Conservation (phyloP, 2,329 filamentous ascomycete genomes). For the Botrytis galanthina region DNA sequence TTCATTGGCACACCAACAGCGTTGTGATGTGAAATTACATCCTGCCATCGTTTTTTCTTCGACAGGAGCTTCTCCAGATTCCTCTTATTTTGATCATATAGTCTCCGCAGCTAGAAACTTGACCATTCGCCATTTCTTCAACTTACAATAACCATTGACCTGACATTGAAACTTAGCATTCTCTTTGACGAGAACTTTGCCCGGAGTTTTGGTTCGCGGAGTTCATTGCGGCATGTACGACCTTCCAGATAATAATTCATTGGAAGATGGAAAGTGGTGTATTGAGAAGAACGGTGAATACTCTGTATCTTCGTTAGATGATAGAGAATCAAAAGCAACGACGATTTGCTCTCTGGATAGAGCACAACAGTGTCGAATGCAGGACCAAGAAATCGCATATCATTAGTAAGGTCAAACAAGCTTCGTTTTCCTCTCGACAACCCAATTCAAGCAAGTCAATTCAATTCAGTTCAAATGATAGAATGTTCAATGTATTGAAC, state of each 20-base stretch:
- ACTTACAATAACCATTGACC: no score
- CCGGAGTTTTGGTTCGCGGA: not conserved
- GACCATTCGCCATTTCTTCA: no score
- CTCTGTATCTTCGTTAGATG: not conserved
- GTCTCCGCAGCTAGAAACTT: not conserved
- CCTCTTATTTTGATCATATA: not conserved
- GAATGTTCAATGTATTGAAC: not conserved
- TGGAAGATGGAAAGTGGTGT: not conserved
- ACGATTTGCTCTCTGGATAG: not conserved
- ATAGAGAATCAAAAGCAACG: no score
- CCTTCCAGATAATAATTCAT: rapidly evolving
- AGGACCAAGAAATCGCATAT: not conserved
- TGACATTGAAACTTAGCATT: no score
- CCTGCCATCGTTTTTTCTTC: not conserved
- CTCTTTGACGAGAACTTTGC: no score
- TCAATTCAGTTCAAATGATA: not conserved
- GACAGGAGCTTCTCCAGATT: not conserved
- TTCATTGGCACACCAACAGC: not conserved
- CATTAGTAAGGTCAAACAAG: not conserved
- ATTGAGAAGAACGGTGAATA: not conserved
- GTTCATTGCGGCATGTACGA: not conserved
- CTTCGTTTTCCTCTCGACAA: not conserved
- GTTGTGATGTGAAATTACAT: not conserved
- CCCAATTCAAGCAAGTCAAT: not conserved
- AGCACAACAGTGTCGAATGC: not conserved